Evolutionary conservation across 2,329 filamentous ascomycete genomes (phyloP), one percentile per base, ranked within the genome.

Genomic region (Claviceps sp.): DNA sequence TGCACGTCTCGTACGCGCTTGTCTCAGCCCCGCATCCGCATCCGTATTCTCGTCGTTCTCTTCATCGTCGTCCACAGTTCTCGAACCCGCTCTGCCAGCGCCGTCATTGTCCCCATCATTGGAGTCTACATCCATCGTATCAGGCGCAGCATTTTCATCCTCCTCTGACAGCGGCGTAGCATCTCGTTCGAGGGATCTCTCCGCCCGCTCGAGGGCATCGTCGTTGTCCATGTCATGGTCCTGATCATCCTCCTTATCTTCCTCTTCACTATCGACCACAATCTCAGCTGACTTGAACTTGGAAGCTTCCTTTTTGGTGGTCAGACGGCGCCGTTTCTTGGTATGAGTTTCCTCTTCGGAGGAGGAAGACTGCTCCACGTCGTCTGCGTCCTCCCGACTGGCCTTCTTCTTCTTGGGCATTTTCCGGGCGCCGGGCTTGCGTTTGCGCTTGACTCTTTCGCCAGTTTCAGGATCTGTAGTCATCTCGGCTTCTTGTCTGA

Each of bases 281-380:
- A 89, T 80, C 67, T 95, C 89, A 1, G 79, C 82, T 49, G 85
- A 90, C 76, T 95, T 95, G 75, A 80, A 95, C 68, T 95, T 94
- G 65, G 64, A 57, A 29, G 62, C 60, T 50, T 68, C 67, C 54
- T 68, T 71, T 56, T 79, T 71, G 56, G 79, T 75, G 54, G 69
- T 75, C 61, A 77, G 75, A 54, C 71, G 76, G 52, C 79, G 76
- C 61, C 79, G 80, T 66, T 84, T 85, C 63, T 81, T 82, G 22
- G 77, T 76, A 53, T 76, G 68, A 14, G 57, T 72, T 53, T 66
- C 66, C 43, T 68, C 68, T 36, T 69, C 68, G 5, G 62, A 62
- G 23, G 73, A 76, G 0, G 68, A 76, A 0, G 68, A 69, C 5
- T 71, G 73, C n/a, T 68, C 68, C n/a, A 71, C 74, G 22, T 68